Evolutionary conservation across 78 protist genomes (phyloP).

Genomic region (Dictyostelium brefeldianum): DNA sequence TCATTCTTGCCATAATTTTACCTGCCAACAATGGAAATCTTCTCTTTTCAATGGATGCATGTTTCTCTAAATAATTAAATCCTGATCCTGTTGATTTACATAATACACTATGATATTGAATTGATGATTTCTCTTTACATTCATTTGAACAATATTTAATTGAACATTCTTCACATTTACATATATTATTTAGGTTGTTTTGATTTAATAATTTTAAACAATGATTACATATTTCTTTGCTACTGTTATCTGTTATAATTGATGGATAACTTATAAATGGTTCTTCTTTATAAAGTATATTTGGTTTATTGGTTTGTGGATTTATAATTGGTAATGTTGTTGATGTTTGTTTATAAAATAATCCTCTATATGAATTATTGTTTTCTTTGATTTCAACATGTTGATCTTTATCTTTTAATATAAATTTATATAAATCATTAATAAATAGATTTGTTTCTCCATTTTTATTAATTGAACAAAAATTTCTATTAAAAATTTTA

Average conservation of each 20-base stretch:
- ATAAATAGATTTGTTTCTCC: neutral
- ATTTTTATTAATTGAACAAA: neutral
- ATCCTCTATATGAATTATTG: constrained; percentile 30
- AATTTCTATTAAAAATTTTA: neutral
- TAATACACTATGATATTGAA: constrained; percentile 32
- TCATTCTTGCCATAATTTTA: constrained; percentile 33
- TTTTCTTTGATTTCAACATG: constrained; percentile 19
- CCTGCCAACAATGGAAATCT: constrained; percentile 71
- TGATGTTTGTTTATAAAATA: constrained; percentile 2
- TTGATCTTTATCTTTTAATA: neutral
- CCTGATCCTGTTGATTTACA: constrained; percentile 29
- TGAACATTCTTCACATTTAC: constrained; percentile 1
- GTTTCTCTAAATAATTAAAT: constrained; percentile 6
- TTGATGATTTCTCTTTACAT: constrained; percentile 20
- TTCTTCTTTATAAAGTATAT: constrained; percentile 30
- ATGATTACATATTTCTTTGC: constrained; percentile 17
- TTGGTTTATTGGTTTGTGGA: constrained; percentile 3
- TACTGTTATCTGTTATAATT: neutral
- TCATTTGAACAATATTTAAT: constrained; percentile 42
- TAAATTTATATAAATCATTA: constrained; percentile 14
- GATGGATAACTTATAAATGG: constrained; percentile 65
- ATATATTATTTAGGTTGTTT: neutral
- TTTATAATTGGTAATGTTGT: neutral
- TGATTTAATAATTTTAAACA: constrained; percentile 6
- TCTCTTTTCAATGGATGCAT: constrained; percentile 41